Percentiles rank a stretch among this genome's conserved stretches.
Conservation (phyloP, 176 grass and related monocot species). For the Saccharum officinarum region DNA sequence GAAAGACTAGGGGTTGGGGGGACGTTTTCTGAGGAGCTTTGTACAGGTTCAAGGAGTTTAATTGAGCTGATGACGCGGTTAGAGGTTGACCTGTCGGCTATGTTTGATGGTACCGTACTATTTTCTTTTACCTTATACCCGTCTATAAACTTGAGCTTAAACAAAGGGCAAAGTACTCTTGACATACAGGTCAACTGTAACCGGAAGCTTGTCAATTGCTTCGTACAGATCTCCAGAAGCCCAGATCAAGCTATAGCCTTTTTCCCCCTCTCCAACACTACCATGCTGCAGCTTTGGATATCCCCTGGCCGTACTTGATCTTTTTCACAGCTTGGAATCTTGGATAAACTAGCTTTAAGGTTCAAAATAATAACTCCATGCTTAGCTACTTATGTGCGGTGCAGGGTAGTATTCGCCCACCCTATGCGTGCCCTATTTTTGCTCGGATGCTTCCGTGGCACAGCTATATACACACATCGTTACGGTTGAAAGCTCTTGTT, state of each 20-base stretch:
- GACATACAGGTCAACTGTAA: background rate
- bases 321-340: background rate
- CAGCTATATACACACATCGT: background rate
- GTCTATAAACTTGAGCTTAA: background rate
- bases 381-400: background rate
- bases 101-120: slow-evolving; percentile 4
- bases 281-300: background rate
- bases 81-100: slow-evolving; percentile 39
- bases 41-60: slow-evolving; percentile 6
- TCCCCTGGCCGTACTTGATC: background rate
- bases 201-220: background rate
- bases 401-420: background rate
- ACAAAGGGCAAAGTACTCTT: slow-evolving; percentile 23
- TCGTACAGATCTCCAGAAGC: background rate
- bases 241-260: background rate
- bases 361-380: background rate
- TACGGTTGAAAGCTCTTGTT: slow-evolving; percentile 8
- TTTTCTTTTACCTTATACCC: background rate
- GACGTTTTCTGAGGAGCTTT: slow-evolving; percentile 36
- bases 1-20: slow-evolving; percentile 35
- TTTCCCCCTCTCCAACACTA: no score
- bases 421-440: background rate
- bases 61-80: slow-evolving; percentile 21
- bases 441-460: background rate
- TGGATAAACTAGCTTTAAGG: background rate